Base-by-base conservation (phyloP, 2,329 filamentous ascomycete genomes). In the Nigrograna mackinnonii region DNA sequence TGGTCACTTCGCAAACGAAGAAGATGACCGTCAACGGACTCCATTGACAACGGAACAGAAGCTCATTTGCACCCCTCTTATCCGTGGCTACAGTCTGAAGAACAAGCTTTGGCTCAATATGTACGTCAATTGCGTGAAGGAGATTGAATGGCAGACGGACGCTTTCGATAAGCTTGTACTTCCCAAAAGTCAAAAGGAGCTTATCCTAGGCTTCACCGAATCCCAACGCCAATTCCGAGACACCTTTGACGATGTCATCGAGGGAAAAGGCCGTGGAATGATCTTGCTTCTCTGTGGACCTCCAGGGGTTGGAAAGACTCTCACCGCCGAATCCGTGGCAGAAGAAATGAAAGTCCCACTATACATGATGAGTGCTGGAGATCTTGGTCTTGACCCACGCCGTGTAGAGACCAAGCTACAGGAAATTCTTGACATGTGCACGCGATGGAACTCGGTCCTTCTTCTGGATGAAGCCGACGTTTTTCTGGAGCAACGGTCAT, bases 241-340 rank as follows among this genome's bases (percentile, higher is more conserved):
- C 9, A 44, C 47, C 3, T 59, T 59, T 30, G 56, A 59, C 32
- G 56, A 60, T 24, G 49, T 60, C 2, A 57, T 60, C 19, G 66
- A 72, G 20, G 77, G 75, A 21, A 80, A 80, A 51, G 78, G 78
- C 11, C 67, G 68, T 13, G 77, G 78, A 7, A 70, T 79, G 39
- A 77, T 79, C 41, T 64, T 79, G 42, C 66, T 79, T 4, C 68
- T 80, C 2, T 70, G 66, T 33, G 78, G 77, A 2, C 73, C 73
- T 0, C 77, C 78, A 0, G 78, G 78, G 3, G 75, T 79, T 2
- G 78, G 78, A 12, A 81, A 81, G 60, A 81, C 78, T 0, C 42
- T 60, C 16, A 62, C 57, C 7, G 57, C 58, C 3, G 58, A 60
- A 68, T 78, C 17, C 24, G 57, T 64, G 6, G 76, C 78, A 1